Evolutionary conservation across 495 filamentous ascomycete species (phyloP).

Genomic region (Durotheca rogersii): DNA sequence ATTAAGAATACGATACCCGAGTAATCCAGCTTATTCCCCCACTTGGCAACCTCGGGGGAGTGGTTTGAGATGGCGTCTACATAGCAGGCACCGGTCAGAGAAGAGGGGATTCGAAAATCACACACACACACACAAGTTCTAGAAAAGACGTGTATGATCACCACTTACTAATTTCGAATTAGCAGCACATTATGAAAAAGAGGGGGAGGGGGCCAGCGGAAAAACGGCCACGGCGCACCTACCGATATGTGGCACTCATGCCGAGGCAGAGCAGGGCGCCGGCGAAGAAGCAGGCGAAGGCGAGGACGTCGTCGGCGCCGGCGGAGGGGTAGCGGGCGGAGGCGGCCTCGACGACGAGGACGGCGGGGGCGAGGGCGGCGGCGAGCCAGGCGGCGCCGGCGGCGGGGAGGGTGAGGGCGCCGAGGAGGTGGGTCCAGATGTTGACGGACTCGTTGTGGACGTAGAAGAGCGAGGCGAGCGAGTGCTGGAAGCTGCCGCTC

Average conservation of each 20-base stretch:
- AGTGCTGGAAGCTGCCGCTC: conserved; percentile 40
- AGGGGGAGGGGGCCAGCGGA: background rate
- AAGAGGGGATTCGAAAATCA: no score
- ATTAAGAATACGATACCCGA: conserved; percentile 88
- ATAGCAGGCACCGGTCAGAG: conserved; percentile 10
- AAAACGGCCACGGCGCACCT: background rate
- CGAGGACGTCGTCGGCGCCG: conserved; percentile 62
- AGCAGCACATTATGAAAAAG: conserved; percentile 3
- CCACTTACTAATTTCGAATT: conserved; percentile 20
- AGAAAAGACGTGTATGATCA: background rate
- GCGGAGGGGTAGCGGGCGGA: conserved; percentile 68
- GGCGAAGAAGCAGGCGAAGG: conserved; percentile 75
- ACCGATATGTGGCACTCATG: conserved; percentile 73
- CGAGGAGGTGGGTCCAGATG: conserved; percentile 84
- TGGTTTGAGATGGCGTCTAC: conserved; percentile 46
- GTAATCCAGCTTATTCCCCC: conserved; percentile 73
- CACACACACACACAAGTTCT: background rate
- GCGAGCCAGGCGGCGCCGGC: conserved; percentile 38
- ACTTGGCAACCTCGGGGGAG: conserved; percentile 41
- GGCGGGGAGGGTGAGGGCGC: conserved; percentile 52
- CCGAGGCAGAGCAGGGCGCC: conserved; percentile 76
- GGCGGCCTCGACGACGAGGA: conserved; percentile 42
- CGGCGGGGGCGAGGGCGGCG: conserved; percentile 52
- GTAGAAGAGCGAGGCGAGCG: conserved; percentile 38
- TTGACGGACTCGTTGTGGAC: conserved; percentile 91